A percentile compares a stretch with the other conserved stretches of the same genome.
phyloP scores from a whole-genome alignment of 768 basidiomycete genomes.

The Podaxis sp. region DNA sequence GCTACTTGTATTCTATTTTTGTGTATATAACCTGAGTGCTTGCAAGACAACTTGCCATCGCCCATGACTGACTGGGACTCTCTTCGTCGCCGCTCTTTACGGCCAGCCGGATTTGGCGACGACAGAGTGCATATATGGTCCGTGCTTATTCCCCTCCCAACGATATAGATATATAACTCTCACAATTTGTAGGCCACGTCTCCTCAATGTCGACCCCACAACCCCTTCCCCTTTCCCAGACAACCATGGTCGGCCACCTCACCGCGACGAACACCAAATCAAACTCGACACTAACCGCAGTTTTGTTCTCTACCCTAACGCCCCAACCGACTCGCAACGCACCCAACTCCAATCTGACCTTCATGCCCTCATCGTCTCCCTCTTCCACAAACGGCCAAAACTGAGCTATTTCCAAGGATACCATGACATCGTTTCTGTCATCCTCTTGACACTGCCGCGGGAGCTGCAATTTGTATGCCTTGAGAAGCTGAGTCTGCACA shows the following conservation, averaged over 20 bases:
- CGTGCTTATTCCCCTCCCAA: slow-evolving; percentile 19
- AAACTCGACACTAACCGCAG: slow-evolving; percentile 87
- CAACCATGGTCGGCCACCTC: slow-evolving; percentile 26
- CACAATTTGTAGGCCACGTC: slow-evolving; percentile 23
- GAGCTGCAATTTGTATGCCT: slow-evolving; percentile 55
- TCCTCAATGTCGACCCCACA: slow-evolving; percentile 24
- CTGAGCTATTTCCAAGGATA: slow-evolving; percentile 93
- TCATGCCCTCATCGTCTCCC: slow-evolving; percentile 67
- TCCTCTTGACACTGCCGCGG: slow-evolving; percentile 71
- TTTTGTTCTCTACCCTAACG: slow-evolving; percentile 83
- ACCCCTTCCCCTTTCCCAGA: background rate
- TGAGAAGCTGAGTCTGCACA: slow-evolving; percentile 75
- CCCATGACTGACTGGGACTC: slow-evolving; percentile 41
- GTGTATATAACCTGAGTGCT: background rate
- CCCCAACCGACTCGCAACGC: slow-evolving; percentile 25
- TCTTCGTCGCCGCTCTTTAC: slow-evolving; percentile 47
- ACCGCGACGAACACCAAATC: slow-evolving; percentile 86
- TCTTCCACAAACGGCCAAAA: slow-evolving; percentile 72
- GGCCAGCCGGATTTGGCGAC: slow-evolving; percentile 63
- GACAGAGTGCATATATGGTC: slow-evolving; percentile 60
- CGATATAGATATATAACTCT: background rate
- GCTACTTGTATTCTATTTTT: background rate
- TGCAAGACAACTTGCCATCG: background rate
- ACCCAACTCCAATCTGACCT: slow-evolving; percentile 65
- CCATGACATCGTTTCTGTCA: slow-evolving; percentile 87